Evolutionary conservation across 192 early-diverging fungal species (phyloP).

Genomic region (Coemansia sp.): DNA sequence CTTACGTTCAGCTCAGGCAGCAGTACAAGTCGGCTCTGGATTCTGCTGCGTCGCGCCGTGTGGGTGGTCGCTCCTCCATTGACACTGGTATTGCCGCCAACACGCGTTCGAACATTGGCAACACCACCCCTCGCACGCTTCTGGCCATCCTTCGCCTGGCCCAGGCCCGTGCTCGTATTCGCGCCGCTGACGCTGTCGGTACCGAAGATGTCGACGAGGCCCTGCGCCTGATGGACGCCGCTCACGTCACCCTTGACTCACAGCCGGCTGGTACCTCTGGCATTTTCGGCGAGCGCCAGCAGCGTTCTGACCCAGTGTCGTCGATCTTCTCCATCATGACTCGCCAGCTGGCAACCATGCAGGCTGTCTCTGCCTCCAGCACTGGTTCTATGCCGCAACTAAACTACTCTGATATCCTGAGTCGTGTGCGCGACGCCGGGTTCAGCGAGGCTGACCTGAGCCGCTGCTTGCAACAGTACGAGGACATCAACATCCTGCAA

Average conservation of each 20-base stretch:
- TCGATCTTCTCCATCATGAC: constrained; percentile 78
- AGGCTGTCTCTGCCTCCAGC: constrained; percentile 48
- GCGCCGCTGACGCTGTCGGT: constrained; percentile 67
- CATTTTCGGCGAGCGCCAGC: constrained; percentile 41
- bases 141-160: constrained; percentile 84
- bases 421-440: constrained; percentile 74
- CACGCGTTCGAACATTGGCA: constrained; percentile 36
- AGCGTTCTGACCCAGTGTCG: constrained; percentile 56
- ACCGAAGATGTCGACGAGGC: constrained; percentile 86
- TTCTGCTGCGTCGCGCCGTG: constrained; percentile 18
- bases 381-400: constrained; percentile 49
- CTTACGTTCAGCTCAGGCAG: constrained; percentile 78
- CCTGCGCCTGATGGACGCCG: constrained; percentile 86
- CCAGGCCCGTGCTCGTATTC: constrained; percentile 80
- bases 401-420: constrained; percentile 66
- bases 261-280: constrained; percentile 34
- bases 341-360: constrained; percentile 69
- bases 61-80: constrained; percentile 17
- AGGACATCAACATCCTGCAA: constrained; percentile 75
- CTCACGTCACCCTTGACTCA: constrained; percentile 79
- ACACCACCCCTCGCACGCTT: constrained; percentile 71
- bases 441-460: constrained; percentile 77
- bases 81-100: constrained; percentile 21
- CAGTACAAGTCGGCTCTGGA: constrained; percentile 57
- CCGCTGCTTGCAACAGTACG: constrained; percentile 72